Evolutionary conservation across 129 eudicot genomes (phyloP).

Genomic region (Flaveria ramosissima): DNA sequence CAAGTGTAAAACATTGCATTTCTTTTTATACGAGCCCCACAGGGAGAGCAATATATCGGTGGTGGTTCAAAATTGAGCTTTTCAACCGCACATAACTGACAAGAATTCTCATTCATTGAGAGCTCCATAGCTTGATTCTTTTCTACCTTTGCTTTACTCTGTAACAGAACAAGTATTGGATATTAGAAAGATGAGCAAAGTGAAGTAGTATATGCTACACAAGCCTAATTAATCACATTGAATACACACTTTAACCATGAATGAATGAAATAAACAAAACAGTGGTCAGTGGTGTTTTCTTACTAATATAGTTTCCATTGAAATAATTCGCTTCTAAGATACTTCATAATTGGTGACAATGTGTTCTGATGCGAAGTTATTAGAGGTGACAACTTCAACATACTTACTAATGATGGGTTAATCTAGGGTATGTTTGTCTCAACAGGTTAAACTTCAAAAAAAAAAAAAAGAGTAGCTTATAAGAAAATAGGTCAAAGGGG

Average conservation of each 20-base stretch:
- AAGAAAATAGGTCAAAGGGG: neutral
- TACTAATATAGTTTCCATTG: neutral
- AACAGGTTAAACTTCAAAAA: neutral
- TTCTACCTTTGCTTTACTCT: conserved; percentile 98
- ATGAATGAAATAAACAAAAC: conserved; percentile 15
- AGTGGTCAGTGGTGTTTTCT: neutral
- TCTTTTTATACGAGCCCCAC: conserved; percentile 92
- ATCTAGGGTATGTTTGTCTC: neutral
- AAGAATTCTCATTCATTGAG: conserved; percentile 88
- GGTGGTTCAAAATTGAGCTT: conserved; percentile 98
- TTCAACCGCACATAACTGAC: conserved; percentile 97
- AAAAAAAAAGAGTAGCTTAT: neutral
- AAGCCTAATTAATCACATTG: neutral
- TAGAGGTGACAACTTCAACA: conserved; percentile 1
- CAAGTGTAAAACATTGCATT: conserved; percentile 88
- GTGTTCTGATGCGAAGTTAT: neutral
- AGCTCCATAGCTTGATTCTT: conserved; percentile 96
- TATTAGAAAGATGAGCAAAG: neutral
- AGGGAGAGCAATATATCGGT: conserved; percentile 84
- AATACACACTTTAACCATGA: conserved; percentile 18
- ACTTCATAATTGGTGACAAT: neutral
- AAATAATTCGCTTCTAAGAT: conserved; percentile 1
- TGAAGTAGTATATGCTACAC: neutral
- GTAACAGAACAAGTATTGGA: conserved; percentile 27
- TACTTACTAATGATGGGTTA: neutral